Evolutionary conservation across 345 rosid species (phyloP).

Genomic region (Rhodomyrtus tomentosa): DNA sequence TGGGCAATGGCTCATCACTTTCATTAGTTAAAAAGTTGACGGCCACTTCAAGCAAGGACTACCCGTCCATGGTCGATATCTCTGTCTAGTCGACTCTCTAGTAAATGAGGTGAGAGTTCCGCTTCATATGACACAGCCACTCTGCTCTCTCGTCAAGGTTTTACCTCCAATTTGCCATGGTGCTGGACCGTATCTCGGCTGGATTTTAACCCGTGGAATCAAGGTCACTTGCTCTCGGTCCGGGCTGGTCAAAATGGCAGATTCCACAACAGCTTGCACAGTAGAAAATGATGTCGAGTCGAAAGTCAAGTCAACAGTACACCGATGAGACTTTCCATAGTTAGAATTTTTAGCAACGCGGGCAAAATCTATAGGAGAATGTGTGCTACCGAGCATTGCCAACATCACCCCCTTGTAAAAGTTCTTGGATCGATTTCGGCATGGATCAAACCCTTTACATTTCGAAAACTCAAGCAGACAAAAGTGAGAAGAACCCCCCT

Average conservation of each 20-base stretch:
- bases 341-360: background rate
- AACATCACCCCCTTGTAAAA: no score
- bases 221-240: background rate
- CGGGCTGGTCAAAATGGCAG: background rate
- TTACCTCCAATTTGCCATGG: background rate
- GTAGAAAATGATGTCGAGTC: background rate
- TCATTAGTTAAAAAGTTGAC: background rate
- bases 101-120: background rate
- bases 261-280: background rate
- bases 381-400: no score
- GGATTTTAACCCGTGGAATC: background rate
- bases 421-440: background rate
- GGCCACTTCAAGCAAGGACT: conserved; percentile 1
- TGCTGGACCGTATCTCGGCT: background rate
- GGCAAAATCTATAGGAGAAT: background rate
- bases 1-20: background rate
- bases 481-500: background rate
- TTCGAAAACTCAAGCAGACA: background rate
- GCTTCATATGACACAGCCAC: background rate
- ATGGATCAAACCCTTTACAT: background rate
- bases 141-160: background rate
- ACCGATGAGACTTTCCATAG: background rate
- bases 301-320: background rate
- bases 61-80: background rate
- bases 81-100: background rate